Conservation (phyloP, 1,284 basidiomycete genomes). For the Waitea zeae region DNA sequence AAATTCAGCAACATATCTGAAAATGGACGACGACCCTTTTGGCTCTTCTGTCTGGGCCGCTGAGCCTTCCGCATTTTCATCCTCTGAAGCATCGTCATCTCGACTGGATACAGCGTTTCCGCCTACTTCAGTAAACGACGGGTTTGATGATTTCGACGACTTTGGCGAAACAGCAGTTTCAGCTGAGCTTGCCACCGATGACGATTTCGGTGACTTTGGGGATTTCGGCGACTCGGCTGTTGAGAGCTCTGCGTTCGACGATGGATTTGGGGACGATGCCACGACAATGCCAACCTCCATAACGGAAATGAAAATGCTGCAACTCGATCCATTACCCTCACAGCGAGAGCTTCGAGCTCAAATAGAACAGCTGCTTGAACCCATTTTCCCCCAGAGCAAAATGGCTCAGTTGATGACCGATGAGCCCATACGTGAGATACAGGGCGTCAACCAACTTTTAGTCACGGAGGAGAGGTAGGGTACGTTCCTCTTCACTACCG, state of each 20-base stretch:
- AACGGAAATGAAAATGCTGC: slow-evolving; percentile 41
- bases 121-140: slow-evolving; percentile 27
- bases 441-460: slow-evolving; percentile 65
- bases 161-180: slow-evolving; percentile 23
- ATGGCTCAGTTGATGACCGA: slow-evolving; percentile 38
- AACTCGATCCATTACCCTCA: slow-evolving; percentile 46
- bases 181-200: slow-evolving; percentile 30
- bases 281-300: slow-evolving; percentile 25
- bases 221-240: slow-evolving; percentile 60
- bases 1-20: no score
- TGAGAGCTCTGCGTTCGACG: slow-evolving; percentile 20
- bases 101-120: slow-evolving; percentile 9
- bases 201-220: slow-evolving; percentile 77
- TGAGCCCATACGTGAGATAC: slow-evolving; percentile 62
- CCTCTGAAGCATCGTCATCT: slow-evolving; percentile 9
- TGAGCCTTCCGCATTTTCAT: slow-evolving; percentile 12
- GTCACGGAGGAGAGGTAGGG: slow-evolving; percentile 54
- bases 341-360: slow-evolving; percentile 37
- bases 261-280: slow-evolving; percentile 22
- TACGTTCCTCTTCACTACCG: slow-evolving; percentile 7
- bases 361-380: slow-evolving; percentile 46
- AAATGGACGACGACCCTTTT: slow-evolving; percentile 63
- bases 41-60: slow-evolving; percentile 25
- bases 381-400: slow-evolving; percentile 38
- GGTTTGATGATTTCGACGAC: slow-evolving; percentile 52